phyloP scores from a whole-genome alignment of 257 asterid species.

The Cruciata laevipes region DNA sequence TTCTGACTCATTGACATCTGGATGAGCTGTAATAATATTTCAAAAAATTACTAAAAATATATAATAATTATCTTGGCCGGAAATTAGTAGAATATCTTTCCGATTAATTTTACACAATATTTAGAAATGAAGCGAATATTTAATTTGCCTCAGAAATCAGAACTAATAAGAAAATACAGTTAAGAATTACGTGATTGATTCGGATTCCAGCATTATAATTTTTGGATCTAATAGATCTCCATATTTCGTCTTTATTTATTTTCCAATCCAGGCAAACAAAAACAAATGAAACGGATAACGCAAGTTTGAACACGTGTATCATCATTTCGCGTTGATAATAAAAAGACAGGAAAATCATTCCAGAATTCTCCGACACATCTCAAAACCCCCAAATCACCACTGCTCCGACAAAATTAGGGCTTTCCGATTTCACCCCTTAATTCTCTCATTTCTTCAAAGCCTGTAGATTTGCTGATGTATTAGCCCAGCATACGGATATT shows the following conservation, averaged over 20 bases:
- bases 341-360: neutral
- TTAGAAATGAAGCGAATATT: too few species aligned
- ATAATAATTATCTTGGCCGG: too few species aligned
- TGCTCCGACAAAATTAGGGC: conserved; percentile 7
- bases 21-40: too few species aligned
- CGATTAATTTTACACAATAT: neutral
- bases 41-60: too few species aligned
- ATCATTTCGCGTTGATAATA: neutral
- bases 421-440: neutral
- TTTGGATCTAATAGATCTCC: neutral
- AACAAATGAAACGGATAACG: neutral
- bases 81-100: neutral
- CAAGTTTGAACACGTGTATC: neutral
- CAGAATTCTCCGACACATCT: neutral
- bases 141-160: too few species aligned
- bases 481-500: too few species aligned
- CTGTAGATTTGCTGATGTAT: neutral
- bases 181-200: neutral
- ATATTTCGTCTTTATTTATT: neutral
- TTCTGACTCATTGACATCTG: too few species aligned
- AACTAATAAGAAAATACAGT: neutral
- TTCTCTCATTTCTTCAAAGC: neutral
- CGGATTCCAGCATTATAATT: neutral
- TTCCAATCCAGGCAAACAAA: neutral
- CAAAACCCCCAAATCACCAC: conserved; percentile 3